Conservation (phyloP, 2,329 filamentous ascomycete genomes). For the Pestalotiopsis sp. region DNA sequence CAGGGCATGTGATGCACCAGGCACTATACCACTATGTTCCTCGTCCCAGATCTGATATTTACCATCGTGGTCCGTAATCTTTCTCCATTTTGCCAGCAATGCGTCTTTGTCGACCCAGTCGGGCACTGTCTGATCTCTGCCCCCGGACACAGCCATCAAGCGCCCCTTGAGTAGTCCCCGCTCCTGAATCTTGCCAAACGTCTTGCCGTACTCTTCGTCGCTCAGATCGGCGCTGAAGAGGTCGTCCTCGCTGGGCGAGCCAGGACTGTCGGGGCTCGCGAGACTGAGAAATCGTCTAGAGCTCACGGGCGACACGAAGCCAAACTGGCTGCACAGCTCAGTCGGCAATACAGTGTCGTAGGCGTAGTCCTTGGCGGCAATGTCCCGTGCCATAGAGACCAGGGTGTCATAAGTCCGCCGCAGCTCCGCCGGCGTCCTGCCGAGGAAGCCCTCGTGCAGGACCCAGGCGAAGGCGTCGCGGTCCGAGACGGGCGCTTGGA, state of each 20-base stretch:
- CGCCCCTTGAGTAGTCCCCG: neutral
- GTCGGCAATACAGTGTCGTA: neutral
- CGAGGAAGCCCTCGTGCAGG: neutral
- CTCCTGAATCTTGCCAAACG: neutral
- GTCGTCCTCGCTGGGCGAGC: neutral
- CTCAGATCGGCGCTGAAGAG: constrained; percentile 7
- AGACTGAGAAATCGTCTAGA: constrained; percentile 1
- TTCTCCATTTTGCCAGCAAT: neutral
- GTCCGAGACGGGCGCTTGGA: constrained; percentile 1
- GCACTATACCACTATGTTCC: neutral
- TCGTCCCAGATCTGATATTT: constrained; percentile 7
- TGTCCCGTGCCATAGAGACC: neutral
- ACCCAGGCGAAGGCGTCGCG: constrained; percentile 1
- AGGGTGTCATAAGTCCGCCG: neutral
- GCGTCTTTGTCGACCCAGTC: constrained; percentile 3
- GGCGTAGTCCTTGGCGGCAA: neutral
- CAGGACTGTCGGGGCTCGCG: constrained; percentile 2
- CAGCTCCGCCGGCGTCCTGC: neutral
- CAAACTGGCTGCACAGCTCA: neutral
- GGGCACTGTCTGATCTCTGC: constrained; percentile 1
- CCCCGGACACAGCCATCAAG: neutral
- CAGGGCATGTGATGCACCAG: constrained; percentile 1
- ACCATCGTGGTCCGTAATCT: neutral
- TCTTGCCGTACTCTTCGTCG: constrained; percentile 1
- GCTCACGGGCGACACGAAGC: neutral